Base-by-base conservation (phyloP, 176 grass and related monocot species). In the Oryza punctata region DNA sequence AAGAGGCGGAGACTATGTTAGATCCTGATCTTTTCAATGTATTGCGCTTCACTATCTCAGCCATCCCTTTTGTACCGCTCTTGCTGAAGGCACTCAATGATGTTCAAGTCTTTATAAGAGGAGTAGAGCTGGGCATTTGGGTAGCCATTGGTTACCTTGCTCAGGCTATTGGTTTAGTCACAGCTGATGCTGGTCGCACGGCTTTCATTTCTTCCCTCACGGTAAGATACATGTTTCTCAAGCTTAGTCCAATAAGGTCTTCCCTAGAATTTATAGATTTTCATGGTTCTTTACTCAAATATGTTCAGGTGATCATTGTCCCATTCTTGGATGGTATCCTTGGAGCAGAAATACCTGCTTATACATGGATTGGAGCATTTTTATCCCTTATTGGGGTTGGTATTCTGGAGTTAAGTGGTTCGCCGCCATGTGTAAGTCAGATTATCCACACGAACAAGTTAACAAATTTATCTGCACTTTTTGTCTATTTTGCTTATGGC, bases 11-110 rank as follows among this genome's bases (percentile, higher is more conserved):
- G 43, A 57, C 72, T 80, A 27, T 87, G 52, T 72, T 91, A 76
- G 85, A 91, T 76, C 89, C 89, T 24, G 84, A 87, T 24, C 85
- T 91, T 77, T 91, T 91, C 85, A 91, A 87, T 71, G 43, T 85
- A 65, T 30, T 91, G 77, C 72, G 89, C 54, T 91, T 91, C 81
- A 86, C 81, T 66, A 84, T 91, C 15, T 57, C 89, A 7, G 89
- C 81, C 66, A 60, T 88, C 26, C 89, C 89, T 66, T 91, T 91
- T 67, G 72, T 57, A 12, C 89, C 89, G 0, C 71, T 85, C 26
- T 79, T 91, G 49, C 46, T 85, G 59, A 91, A 85, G 67, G 74
- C 85, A 24, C 44, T 71, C n/a, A 79, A 70, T 59, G 85, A 91
- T 38, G 70, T 76, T 81, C 77, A 88, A 77, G 75, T 67, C 15